These are phyloP conservation scores for Albifimbria verrucaria DNA, from an alignment of 2,329 filamentous ascomycete genomes.

Conservation along the genomic window DNA sequence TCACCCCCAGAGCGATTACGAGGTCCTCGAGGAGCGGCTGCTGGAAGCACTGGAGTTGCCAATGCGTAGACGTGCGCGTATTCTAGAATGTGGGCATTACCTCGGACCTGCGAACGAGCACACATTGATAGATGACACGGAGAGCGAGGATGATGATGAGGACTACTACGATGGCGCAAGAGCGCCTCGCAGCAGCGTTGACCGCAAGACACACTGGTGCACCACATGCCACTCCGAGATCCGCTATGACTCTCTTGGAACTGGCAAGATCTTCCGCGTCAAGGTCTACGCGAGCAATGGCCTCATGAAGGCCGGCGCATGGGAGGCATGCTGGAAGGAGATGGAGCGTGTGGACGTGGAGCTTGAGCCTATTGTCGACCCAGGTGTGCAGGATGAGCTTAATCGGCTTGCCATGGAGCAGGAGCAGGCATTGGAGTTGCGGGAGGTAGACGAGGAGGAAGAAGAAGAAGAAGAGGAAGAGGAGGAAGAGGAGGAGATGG, in stretches of 20 bases:
- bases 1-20: constrained; percentile 77
- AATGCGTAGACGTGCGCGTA: constrained; percentile 58
- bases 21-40: constrained; percentile 73
- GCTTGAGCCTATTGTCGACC: constrained; percentile 69
- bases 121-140: constrained; percentile 38
- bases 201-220: constrained; percentile 51
- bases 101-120: constrained; percentile 57
- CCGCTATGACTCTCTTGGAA: constrained; percentile 49
- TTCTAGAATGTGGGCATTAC: constrained; percentile 76
- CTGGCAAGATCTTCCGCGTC: constrained; percentile 65
- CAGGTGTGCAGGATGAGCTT: constrained; percentile 56
- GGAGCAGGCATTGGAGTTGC: constrained; percentile 35
- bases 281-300: constrained; percentile 95
- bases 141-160: constrained; percentile 44
- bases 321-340: constrained; percentile 91
- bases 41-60: constrained; percentile 72
- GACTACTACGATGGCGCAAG: constrained; percentile 27
- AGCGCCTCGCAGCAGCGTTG: constrained; percentile 15
- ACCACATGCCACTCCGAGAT: constrained; percentile 53
- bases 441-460: constrained; percentile 33
- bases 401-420: constrained; percentile 49
- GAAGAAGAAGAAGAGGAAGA: constrained; percentile 21
- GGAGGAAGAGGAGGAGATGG: constrained; percentile 17
- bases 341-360: constrained; percentile 99
- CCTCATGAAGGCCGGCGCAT: constrained; percentile 85